Evolutionary conservation across 2,329 filamentous ascomycete species (phyloP).

Genomic region (Trichoderma sp.): DNA sequence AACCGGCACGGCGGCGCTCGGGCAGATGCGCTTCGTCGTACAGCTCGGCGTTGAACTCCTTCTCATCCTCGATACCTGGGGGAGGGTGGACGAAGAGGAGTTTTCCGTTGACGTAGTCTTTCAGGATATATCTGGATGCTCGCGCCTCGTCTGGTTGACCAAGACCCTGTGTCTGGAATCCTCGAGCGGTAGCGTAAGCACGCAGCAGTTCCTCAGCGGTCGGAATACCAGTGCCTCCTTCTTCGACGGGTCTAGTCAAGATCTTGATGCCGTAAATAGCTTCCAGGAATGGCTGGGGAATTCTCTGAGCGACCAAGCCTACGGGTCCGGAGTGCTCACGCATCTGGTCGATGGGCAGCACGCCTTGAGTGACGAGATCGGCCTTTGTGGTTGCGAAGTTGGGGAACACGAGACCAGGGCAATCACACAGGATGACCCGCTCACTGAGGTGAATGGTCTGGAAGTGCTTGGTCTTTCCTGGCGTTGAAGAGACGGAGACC

Average conservation of each 20-base stretch:
- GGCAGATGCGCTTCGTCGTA: constrained; percentile 83
- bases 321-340: constrained; percentile 88
- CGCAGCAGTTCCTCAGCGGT: constrained; percentile 81
- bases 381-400: constrained; percentile 97
- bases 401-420: constrained; percentile 95
- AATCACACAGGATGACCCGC: constrained; percentile 90
- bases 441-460: constrained; percentile 95
- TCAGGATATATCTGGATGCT: constrained; percentile 84
- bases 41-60: constrained; percentile 82
- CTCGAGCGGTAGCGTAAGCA: constrained; percentile 83
- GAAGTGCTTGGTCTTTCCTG: constrained; percentile 99
- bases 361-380: constrained; percentile 90
- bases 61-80: constrained; percentile 66
- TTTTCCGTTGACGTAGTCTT: constrained; percentile 97
- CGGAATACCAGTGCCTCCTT: constrained; percentile 85
- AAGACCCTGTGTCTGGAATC: constrained; percentile 84
- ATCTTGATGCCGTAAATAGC: constrained; percentile 94
- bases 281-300: constrained; percentile 86
- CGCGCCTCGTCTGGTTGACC: constrained; percentile 92
- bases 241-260: constrained; percentile 73
- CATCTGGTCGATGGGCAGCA: constrained; percentile 94
- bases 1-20: constrained; percentile 69
- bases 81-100: constrained; percentile 89
- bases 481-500: constrained; percentile 94
- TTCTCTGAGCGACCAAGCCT: constrained; percentile 76